These are phyloP conservation scores for Capronia coronata DNA, from an alignment of 2,329 filamentous ascomycete species.

Conservation along the genomic window DNA sequence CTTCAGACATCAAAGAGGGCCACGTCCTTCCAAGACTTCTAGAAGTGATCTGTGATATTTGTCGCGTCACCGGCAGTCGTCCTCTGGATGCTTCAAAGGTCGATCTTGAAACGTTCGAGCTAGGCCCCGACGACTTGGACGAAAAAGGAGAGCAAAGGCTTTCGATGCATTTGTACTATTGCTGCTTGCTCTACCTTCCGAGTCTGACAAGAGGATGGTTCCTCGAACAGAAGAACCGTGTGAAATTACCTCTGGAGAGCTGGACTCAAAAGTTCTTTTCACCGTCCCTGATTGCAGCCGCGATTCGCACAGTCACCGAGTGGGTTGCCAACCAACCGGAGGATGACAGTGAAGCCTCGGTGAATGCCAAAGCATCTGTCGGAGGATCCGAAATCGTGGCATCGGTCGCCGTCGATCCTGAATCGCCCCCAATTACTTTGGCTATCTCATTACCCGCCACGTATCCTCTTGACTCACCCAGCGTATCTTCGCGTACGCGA, in stretches of 20 bases:
- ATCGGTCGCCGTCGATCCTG: slow-evolving; percentile 81
- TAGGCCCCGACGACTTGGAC: slow-evolving; percentile 49
- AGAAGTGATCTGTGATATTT: slow-evolving; percentile 73
- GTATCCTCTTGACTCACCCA: slow-evolving; percentile 75
- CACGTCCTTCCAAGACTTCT: slow-evolving; percentile 60
- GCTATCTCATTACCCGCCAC: slow-evolving; percentile 70
- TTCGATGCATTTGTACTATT: slow-evolving; percentile 77
- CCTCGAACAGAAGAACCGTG: slow-evolving; percentile 67
- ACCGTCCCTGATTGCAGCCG: slow-evolving; percentile 37
- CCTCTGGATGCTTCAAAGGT: slow-evolving; percentile 65
- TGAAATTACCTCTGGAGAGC: slow-evolving; percentile 70
- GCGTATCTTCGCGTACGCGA: slow-evolving; percentile 69
- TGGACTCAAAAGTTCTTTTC: slow-evolving; percentile 73
- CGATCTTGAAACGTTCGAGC: slow-evolving; percentile 58
- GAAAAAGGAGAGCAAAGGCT: slow-evolving; percentile 76
- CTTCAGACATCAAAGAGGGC: slow-evolving; percentile 68
- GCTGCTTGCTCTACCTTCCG: slow-evolving; percentile 68
- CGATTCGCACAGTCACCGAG: slow-evolving; percentile 36
- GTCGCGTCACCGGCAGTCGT: slow-evolving; percentile 69
- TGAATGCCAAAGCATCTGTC: slow-evolving; percentile 64
- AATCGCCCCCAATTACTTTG: slow-evolving; percentile 72
- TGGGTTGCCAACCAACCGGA: slow-evolving; percentile 38
- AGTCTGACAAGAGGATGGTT: slow-evolving; percentile 79
- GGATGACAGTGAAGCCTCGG: slow-evolving; percentile 47
- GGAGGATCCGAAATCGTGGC: slow-evolving; percentile 71